These are phyloP conservation scores for Talaromyces borbonicus DNA, from an alignment of 495 filamentous ascomycete species.

Conservation along the genomic window DNA sequence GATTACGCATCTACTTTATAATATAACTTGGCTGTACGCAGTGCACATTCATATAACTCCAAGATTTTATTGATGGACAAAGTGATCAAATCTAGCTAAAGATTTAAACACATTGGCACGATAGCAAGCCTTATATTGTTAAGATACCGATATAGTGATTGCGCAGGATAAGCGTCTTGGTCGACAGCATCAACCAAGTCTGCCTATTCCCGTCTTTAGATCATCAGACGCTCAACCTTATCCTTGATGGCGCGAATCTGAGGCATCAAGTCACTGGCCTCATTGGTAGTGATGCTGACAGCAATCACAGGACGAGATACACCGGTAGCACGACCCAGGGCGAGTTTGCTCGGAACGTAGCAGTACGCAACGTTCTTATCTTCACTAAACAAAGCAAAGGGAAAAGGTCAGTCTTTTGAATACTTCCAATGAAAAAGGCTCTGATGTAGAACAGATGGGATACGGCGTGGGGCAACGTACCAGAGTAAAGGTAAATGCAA, in stretches of 20 bases:
- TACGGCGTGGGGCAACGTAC: background rate
- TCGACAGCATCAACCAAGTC: too few species aligned
- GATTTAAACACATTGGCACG: background rate
- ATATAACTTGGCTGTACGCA: too few species aligned
- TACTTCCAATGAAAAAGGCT: background rate
- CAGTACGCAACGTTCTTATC: constrained; percentile 72
- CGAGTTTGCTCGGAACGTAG: constrained; percentile 55
- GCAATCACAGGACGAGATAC: constrained; percentile 82
- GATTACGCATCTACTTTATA: too few species aligned
- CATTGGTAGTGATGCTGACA: constrained; percentile 83
- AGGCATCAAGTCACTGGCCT: constrained; percentile 73
- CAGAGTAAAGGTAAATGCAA: constrained; percentile 81
- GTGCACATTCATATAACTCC: too few species aligned
- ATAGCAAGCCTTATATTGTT: too few species aligned
- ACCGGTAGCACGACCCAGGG: constrained; percentile 64
- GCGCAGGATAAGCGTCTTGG: too few species aligned
- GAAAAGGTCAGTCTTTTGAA: too few species aligned
- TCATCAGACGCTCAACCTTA: constrained; percentile 93
- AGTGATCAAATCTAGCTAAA: constrained; percentile 1
- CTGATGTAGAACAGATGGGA: background rate
- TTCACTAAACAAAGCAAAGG: constrained; percentile 33
- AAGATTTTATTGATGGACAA: too few species aligned
- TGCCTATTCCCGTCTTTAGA: constrained; percentile 44
- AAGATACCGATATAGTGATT: too few species aligned
- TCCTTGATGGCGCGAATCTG: constrained; percentile 83